A percentile compares a stretch with the other conserved stretches of the same genome.
Conservation (phyloP, 768 basidiomycete species). For the Pleurotus platypus region DNA sequence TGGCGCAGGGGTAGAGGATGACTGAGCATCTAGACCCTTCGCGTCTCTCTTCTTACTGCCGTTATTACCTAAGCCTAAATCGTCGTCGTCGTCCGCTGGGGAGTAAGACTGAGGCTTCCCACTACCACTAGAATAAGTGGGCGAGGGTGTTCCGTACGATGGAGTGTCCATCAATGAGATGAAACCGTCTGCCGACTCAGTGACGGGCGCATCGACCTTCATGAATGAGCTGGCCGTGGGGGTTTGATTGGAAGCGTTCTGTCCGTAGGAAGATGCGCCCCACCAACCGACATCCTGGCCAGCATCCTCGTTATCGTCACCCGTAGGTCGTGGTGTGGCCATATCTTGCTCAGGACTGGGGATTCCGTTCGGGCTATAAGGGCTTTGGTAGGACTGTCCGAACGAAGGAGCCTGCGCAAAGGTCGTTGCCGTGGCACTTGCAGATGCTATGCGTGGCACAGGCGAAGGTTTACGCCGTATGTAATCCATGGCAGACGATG, state of each 20-base stretch:
- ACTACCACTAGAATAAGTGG: slow-evolving; percentile 14
- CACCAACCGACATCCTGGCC: slow-evolving; percentile 59
- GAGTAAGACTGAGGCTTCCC: slow-evolving; percentile 11
- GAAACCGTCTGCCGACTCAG: slow-evolving; percentile 56
- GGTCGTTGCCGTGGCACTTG: slow-evolving; percentile 47
- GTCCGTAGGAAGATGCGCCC: slow-evolving; percentile 42
- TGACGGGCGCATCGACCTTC: slow-evolving; percentile 36
- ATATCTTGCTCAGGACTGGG: slow-evolving; percentile 28
- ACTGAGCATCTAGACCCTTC: slow-evolving; percentile 1
- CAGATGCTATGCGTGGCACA: slow-evolving; percentile 50
- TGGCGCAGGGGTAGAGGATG: background rate
- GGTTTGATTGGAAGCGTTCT: slow-evolving; percentile 38
- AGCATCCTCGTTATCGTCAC: slow-evolving; percentile 27
- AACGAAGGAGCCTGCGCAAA: slow-evolving; percentile 42
- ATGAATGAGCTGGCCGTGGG: slow-evolving; percentile 71
- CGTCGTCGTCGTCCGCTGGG: slow-evolving; percentile 73
- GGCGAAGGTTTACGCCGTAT: slow-evolving; percentile 53
- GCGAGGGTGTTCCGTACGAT: slow-evolving; percentile 35
- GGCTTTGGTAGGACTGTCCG: slow-evolving; percentile 20
- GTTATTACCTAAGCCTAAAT: slow-evolving; percentile 85
- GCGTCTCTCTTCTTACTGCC: slow-evolving; percentile 1
- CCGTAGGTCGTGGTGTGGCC: slow-evolving; percentile 27
- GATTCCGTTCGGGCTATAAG: slow-evolving; percentile 28
- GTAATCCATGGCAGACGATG: slow-evolving; percentile 79
- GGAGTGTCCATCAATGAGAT: slow-evolving; percentile 78